These are phyloP conservation scores for Phytophthora syringae DNA, from an alignment of 352 stramenopile genomes.

Conservation along the genomic window DNA sequence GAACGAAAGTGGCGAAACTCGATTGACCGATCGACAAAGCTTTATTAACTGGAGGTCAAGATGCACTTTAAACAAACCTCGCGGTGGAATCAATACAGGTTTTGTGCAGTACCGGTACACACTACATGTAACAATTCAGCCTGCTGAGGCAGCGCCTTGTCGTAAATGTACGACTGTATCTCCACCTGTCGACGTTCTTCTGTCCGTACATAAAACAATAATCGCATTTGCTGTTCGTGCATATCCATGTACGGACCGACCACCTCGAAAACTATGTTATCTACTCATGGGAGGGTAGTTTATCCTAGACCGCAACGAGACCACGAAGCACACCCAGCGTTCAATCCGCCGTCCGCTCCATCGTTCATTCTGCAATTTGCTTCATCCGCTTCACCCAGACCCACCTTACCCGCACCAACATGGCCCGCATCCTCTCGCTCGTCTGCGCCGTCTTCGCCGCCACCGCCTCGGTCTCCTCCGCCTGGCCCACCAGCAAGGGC, in stretches of 20 bases:
- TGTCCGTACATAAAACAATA: background rate
- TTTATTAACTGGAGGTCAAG: too few relatives aligned
- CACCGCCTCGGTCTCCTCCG: constrained; percentile 18
- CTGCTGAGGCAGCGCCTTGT: too few relatives aligned
- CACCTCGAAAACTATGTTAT: too few relatives aligned
- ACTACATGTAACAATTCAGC: background rate
- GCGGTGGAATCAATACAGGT: too few relatives aligned
- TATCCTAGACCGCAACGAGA: too few relatives aligned
- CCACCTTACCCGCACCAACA: background rate
- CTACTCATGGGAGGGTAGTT: too few relatives aligned
- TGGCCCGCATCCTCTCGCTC: constrained; percentile 19
- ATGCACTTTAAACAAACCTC: too few relatives aligned
- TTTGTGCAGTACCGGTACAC: too few relatives aligned
- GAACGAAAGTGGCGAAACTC: background rate
- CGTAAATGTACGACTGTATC: too few relatives aligned
- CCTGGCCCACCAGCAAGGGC: constrained; percentile 30
- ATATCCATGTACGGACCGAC: constrained; percentile 17
- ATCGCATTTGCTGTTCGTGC: constrained; percentile 22
- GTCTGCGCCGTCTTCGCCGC: constrained; percentile 16
- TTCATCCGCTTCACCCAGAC: constrained; percentile 17
- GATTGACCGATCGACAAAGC: background rate
- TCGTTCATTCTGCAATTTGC: constrained; percentile 31
- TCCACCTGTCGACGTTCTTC: too few relatives aligned
- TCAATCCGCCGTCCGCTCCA: background rate
- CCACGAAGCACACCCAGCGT: background rate